These are phyloP conservation scores for Amorphotheca resinae DNA, from an alignment of 495 filamentous ascomycete species.

Conservation along the genomic window DNA sequence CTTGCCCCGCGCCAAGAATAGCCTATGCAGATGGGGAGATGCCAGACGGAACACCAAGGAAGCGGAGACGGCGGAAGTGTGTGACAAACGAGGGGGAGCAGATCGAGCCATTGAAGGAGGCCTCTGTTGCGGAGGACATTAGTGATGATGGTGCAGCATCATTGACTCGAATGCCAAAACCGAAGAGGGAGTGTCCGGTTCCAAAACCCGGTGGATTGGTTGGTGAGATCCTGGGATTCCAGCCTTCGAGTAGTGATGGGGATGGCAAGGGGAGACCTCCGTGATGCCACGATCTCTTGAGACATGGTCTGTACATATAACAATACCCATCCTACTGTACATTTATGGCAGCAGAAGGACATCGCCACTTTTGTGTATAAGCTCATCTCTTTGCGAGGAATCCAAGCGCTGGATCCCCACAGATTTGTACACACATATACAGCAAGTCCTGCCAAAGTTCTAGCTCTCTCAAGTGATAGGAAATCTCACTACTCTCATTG, in stretches of 20 bases:
- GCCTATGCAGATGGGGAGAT: constrained; percentile 59
- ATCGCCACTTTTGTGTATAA: no score
- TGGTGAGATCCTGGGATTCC: constrained; percentile 63
- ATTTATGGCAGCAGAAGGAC: no score
- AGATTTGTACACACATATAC: no score
- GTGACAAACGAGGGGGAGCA: neutral
- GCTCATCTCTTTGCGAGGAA: no score
- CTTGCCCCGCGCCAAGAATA: constrained; percentile 74
- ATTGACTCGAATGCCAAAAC: constrained; percentile 11
- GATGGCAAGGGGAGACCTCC: constrained; percentile 12
- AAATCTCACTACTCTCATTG: no score
- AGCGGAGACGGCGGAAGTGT: constrained; percentile 28
- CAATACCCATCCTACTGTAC: no score
- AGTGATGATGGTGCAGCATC: constrained; percentile 27
- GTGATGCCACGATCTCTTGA: constrained; percentile 3
- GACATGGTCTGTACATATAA: neutral
- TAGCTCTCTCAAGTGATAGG: no score
- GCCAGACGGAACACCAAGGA: constrained; percentile 32
- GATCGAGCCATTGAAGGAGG: constrained; percentile 9
- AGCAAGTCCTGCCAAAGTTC: no score
- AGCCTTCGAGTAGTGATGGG: constrained; percentile 12
- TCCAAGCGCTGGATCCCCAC: no score
- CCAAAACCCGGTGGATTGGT: constrained; percentile 70
- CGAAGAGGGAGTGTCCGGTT: constrained; percentile 58
- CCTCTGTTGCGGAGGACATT: constrained; percentile 1